These are phyloP conservation scores for Dichotomocladium elegans DNA, from an alignment of 371 early-diverging fungal genomes.

Conservation along the genomic window DNA sequence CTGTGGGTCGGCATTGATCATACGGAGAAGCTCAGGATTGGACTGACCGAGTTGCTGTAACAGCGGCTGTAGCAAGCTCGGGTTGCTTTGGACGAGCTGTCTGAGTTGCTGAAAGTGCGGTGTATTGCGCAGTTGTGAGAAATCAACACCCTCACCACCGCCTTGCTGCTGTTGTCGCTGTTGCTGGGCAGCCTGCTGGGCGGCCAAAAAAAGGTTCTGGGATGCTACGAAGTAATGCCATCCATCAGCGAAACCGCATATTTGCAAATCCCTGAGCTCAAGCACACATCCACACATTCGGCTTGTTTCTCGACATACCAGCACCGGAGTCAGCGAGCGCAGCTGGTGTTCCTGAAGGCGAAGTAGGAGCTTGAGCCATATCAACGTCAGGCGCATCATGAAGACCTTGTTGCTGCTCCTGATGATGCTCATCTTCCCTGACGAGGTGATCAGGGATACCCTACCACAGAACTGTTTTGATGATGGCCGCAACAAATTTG, in stretches of 20 bases:
- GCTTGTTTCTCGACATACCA: too few relatives aligned
- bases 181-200: slow-evolving; percentile 42
- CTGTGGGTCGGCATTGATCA: slow-evolving; percentile 76
- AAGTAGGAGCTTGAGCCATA: background rate
- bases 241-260: too few relatives aligned
- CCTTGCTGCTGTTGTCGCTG: slow-evolving; percentile 37
- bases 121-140: slow-evolving; percentile 66
- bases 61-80: slow-evolving; percentile 83
- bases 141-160: slow-evolving; percentile 29
- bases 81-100: slow-evolving; percentile 82
- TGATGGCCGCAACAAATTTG: too few relatives aligned
- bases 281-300: background rate
- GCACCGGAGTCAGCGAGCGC: too few relatives aligned
- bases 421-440: slow-evolving; percentile 10
- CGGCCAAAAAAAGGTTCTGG: slow-evolving; percentile 57
- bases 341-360: background rate
- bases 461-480: slow-evolving; percentile 11
- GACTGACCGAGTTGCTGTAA: slow-evolving; percentile 78
- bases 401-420: slow-evolving; percentile 9
- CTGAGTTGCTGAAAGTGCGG: slow-evolving; percentile 93
- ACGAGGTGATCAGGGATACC: slow-evolving; percentile 49
- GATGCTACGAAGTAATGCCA: slow-evolving; percentile 19
- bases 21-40: slow-evolving; percentile 83
- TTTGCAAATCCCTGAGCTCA: background rate
- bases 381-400: slow-evolving; percentile 1